These are phyloP conservation scores for Persicaria maculosa DNA, from an alignment of 148 eudicot species.

Conservation along the genomic window DNA sequence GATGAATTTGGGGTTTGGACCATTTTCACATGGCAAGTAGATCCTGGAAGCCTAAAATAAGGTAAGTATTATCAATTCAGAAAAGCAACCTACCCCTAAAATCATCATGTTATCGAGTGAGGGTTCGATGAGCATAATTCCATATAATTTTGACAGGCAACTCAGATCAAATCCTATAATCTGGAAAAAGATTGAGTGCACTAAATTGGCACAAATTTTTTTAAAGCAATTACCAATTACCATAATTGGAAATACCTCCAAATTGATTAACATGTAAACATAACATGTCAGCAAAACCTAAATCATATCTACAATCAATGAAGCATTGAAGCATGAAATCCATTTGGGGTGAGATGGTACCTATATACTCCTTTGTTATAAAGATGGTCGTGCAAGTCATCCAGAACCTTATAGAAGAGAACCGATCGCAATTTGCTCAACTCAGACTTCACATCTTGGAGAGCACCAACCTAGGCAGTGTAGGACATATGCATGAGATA, in stretches of 20 bases:
- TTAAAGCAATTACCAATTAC: neutral
- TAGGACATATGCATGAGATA: constrained; percentile 5
- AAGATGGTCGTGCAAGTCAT: constrained; percentile 95
- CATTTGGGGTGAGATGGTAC: constrained; percentile 24
- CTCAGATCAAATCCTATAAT: neutral
- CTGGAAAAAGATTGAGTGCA: neutral
- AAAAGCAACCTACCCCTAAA: neutral
- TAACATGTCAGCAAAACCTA: neutral
- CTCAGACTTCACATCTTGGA: constrained; percentile 94
- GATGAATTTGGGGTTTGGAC: neutral
- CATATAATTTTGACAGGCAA: neutral
- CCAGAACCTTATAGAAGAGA: constrained; percentile 86
- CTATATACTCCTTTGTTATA: constrained; percentile 93
- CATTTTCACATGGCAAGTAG: neutral
- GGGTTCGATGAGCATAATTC: neutral
- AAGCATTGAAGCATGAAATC: neutral
- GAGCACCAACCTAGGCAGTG: constrained; percentile 82
- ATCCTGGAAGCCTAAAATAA: neutral
- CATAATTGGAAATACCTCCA: neutral
- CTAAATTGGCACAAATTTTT: neutral
- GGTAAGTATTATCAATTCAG: neutral
- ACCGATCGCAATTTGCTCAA: constrained; percentile 78
- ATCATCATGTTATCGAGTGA: neutral
- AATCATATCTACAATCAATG: neutral
- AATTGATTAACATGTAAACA: neutral